Base-by-base conservation (phyloP, 352 stramenopile genomes). In the Globisporangium abappressorium region DNA sequence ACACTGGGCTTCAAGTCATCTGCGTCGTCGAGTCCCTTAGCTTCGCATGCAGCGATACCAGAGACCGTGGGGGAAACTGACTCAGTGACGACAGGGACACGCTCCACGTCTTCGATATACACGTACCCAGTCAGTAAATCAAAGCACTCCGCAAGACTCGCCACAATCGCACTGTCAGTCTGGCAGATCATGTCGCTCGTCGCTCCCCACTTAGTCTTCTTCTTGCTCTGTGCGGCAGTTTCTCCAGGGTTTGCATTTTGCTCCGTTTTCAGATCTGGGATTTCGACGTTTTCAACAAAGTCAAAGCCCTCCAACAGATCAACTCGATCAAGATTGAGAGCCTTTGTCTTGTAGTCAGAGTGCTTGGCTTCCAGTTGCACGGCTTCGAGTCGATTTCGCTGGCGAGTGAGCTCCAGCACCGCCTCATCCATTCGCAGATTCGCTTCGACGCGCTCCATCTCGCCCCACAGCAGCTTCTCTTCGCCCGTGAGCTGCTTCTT, bases 381-480 rank as follows among this genome's bases (percentile, higher is more conserved):
- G 2, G 69, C 57, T 26, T 90, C 85, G 15, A 90, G 58, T 14
- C 69, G 76, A 62, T 85, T 89, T 20, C 80, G 72, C 64, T 91
- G 82, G 1, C 64, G 65, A 2, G 70, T 70, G 12, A 91, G 64
- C 18, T 68, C 70, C 15, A 91, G 61, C 5, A 74, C 75, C 18
- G 70, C 63, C 51, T 86, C 73, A 15, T 93, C 78, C 11, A 63
- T 53, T 1, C 65, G 54, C 2, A 93, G 54, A 28, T 81, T 59
- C 9, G 61, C 67, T 24, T 90, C 76, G 0, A 90, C 56, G 7
- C 65, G 49, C 55, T 89, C 80, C 73, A 89, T 78, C 54, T 90
- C 77, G 7, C 68, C 61, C 72, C 69, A 87, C 7, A 91, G 57
- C 43, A 64, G 0, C 26, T 73, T 79, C 34, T 93, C 85, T 47